Base-by-base conservation (phyloP, 108 stramenopile genomes). In the Chaetoceros muelleri region DNA sequence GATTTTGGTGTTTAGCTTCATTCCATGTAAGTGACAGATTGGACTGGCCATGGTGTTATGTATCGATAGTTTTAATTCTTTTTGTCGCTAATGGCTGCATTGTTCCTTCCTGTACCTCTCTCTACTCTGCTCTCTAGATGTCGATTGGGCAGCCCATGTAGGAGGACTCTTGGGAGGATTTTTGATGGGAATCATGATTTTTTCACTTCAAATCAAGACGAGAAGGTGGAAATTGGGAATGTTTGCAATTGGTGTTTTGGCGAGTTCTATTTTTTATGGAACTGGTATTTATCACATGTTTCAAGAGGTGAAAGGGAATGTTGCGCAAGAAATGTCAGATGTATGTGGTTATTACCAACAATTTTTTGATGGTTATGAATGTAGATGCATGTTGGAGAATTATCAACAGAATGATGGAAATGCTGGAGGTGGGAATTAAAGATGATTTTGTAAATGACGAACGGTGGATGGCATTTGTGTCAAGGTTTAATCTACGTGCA, bases 291-390 rank as follows among this genome's bases (percentile, higher is more conserved):
- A 64, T 30, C 64, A 80, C 54, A 47, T 78, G 45, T 50, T 82
- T 19, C 57, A 49, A 17, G 46, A 62, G 8, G 57, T 52, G 18
- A 55, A 71, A 1, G 81, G 79, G 46, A 50, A 73, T 17, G 82
- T 80, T 51, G 78, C 81, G 10, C 8, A 40, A 40, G 80, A 90
- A 7, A 50, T 90, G 53, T 82, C 69, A 18, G 78, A 86, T 60
- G 73, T 80, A 0, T 90, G 88, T 58, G 67, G 71, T n/a, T 90
- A 90, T 67, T 90, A 82, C 49, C 73, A 82, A 64, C 64, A 85
- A 18, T 84, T 68, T 50, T 74, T 74, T 40, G 84, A 86, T 40
- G 81, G 66, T 23, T 90, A 90, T 57, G 65, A 78, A 25, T 90
- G 88, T 54, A 71, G 71, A 44, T 90, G 88, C 30, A 58, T 55